Base-by-base conservation (phyloP, 2,329 filamentous ascomycete genomes). In the Aureobasidium sp. region DNA sequence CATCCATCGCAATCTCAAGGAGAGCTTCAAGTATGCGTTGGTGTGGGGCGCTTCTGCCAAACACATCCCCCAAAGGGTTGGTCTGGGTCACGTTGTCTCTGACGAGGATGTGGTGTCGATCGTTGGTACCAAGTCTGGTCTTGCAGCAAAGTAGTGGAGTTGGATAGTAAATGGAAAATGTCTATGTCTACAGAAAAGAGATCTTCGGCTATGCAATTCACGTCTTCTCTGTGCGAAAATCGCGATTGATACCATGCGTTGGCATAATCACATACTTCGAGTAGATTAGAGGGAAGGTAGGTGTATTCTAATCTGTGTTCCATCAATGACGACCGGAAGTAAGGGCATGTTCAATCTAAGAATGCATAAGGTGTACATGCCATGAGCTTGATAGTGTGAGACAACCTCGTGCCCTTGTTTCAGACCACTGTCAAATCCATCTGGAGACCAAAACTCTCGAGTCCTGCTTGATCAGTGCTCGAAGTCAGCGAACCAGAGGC, bases 21-120 rank as follows among this genome's bases (percentile, higher is more conserved):
- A 99, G 66, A 96, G 91, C 5, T 99, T 97, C 83, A 99, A 97
- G 80, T 97, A 97, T 78, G 95, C 94, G 3, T 78, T 97, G 67
- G 94, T 99, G 0, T 99, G 95, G 95, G 94, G 94, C 5, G 92
- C 92, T 20, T 97, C 93, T 75, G 94, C 94, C 39, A 86, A 91
- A 70, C 95, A 99, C 79, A 82, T 97, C 39, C 94, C 95, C 39
- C 94, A 99, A 80, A 82, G 94, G 65, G 93, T 97, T 41, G 95
- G 94, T 1, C 75, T 99, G 70, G 80, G 84, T 7, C 94, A 99
- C 80, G 70, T 84, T 14, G 92, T 99, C 31, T 72, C 78, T 6
- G 85, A 88, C 69, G 85, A 87, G 73, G 85, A 88, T 76, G 85
- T 88, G 60, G 84, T 88, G 52, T 85, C 82, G 61, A 86, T 88